phyloP scores from a whole-genome alignment of 73 alveolate species.

The Uronychia binucleata region DNA sequence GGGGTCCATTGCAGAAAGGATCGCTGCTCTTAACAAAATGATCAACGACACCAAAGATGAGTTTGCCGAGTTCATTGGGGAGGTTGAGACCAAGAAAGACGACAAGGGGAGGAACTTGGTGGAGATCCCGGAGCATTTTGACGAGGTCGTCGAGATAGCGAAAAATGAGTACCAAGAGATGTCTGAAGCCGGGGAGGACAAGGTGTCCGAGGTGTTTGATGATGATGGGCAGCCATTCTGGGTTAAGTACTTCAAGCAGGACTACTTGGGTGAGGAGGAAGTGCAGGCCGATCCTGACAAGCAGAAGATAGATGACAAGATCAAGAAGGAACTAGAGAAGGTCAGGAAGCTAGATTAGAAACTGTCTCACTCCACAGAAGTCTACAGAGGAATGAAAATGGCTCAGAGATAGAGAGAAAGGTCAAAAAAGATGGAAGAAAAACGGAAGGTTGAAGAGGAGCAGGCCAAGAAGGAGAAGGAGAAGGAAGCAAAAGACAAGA shows the following conservation, averaged over 20 bases:
- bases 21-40: neutral
- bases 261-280: conserved; percentile 41
- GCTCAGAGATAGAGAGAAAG: neutral
- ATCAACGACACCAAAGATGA: neutral
- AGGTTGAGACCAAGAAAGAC: conserved; percentile 26
- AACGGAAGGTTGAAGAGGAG: neutral
- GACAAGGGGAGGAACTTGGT: conserved; percentile 16
- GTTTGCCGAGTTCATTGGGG: conserved; percentile 35
- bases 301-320: conserved; percentile 13
- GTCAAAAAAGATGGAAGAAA: neutral
- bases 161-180: conserved; percentile 34
- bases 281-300: neutral
- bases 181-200: conserved; percentile 22
- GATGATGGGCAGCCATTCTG: conserved; percentile 63
- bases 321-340: conserved; percentile 24
- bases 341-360: conserved; percentile 32
- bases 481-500: neutral
- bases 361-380: conserved; percentile 16
- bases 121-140: conserved; percentile 47
- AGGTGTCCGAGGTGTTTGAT: conserved; percentile 34
- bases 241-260: conserved; percentile 52
- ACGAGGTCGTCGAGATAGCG: conserved; percentile 54
- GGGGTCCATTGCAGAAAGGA: neutral
- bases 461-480: neutral
- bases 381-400: conserved; percentile 36